Base-by-base conservation (phyloP, 805 yeast genomes). In the Yamadazyma scolyti region DNA sequence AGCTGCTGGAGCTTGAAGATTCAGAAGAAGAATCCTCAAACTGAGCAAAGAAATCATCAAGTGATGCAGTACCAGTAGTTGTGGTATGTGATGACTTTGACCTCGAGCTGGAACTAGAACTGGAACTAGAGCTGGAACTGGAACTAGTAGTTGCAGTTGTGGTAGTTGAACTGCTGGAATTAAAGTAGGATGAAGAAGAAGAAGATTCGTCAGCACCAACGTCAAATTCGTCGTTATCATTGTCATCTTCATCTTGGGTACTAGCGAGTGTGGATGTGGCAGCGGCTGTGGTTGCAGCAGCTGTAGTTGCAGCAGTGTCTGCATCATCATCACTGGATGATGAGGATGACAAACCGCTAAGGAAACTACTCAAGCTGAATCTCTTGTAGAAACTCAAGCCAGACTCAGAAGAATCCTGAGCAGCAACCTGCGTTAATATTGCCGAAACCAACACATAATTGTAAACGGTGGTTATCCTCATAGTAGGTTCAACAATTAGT, bases 391-490 rank as follows among this genome's bases (percentile, higher is more conserved):
- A 34, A 14, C 23, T 31, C 8, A 25, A 16, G 17, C 36, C 20
- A 21, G 15, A 20, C 11, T 27, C 40, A 20, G 26, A 20, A 9
- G 28, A 14, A 12, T 37, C 41, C 15, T 25, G 11, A 19, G 39
- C 47, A n/a, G 33, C 25, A 11, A 35, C 46, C 20, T 35, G 44
- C 22, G 46, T 53, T 25, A 52, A 37, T n/a, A 51, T 48, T 16
- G 54, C 34, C 23, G 50, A 43, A 25, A 45, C 40, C 47, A 54
- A 46, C 26, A 52, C 39, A 31, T 47, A 45, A 38, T 40, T 46
- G 30, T 47, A 41, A 31, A 50, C 50, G 35, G 51, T 37, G 14
- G 43, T 35, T 37, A 53, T 34, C 42, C 45, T 54, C 60, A 54
- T 54, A 19, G 20, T n/a, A n/a, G n/a, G n/a, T n/a, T n/a, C n/a